Conservation (phyloP, 2,329 filamentous ascomycete species). For the Colletotrichum phormii region DNA sequence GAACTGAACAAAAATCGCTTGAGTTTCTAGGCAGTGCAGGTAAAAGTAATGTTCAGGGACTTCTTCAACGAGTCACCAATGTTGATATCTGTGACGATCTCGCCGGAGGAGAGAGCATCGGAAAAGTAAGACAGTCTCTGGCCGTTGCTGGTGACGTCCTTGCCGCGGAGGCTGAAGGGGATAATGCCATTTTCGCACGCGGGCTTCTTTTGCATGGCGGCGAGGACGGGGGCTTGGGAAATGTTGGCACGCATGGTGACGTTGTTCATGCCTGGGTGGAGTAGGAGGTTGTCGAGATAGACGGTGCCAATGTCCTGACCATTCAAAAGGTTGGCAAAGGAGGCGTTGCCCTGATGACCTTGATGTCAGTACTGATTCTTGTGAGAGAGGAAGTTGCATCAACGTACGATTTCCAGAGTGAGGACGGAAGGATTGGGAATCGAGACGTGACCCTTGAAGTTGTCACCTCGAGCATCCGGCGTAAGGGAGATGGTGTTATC, state of each 20-base stretch:
- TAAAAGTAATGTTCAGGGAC: constrained; percentile 40
- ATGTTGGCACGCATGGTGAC: constrained; percentile 66
- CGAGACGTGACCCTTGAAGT: constrained; percentile 69
- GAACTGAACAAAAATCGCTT: not conserved
- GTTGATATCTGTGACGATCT: constrained; percentile 64
- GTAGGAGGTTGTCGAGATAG: constrained; percentile 67
- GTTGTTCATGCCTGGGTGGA: constrained; percentile 69
- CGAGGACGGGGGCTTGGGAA: constrained; percentile 61
- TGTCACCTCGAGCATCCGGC: constrained; percentile 58
- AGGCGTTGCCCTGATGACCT: constrained; percentile 66
- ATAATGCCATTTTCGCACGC: constrained; percentile 67
- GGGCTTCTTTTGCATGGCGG: constrained; percentile 51
- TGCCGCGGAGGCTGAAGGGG: constrained; percentile 66
- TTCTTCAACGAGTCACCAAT: constrained; percentile 48
- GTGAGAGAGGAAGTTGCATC: not conserved
- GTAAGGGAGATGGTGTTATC: constrained; percentile 60
- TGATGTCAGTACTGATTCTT: not conserved
- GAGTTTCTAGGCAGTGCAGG: not conserved
- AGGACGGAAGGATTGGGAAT: constrained; percentile 75
- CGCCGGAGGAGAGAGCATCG: constrained; percentile 62
- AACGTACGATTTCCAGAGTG: constrained; percentile 71
- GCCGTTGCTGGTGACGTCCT: constrained; percentile 62
- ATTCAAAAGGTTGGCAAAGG: constrained; percentile 69
- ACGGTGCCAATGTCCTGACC: constrained; percentile 64
- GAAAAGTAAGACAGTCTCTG: constrained; percentile 67